Conservation (phyloP, 192 early-diverging fungal genomes). For the Umbelopsis sp. region DNA sequence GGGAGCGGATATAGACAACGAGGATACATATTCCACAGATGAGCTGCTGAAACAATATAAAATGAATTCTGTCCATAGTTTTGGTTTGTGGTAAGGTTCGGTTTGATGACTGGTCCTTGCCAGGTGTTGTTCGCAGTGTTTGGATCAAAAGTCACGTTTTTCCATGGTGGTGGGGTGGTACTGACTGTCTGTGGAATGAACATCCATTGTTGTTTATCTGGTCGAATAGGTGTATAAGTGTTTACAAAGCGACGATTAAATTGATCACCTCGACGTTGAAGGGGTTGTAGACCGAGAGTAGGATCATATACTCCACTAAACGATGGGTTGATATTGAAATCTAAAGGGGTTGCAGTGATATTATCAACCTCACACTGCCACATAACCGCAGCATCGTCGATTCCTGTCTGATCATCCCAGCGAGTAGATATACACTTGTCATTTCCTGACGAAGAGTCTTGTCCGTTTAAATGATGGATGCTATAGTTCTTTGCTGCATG, state of each 20-base stretch:
- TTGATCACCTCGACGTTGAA: neutral
- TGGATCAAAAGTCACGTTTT: slow-evolving; percentile 22
- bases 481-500: slow-evolving; percentile 31
- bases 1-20: slow-evolving; percentile 21
- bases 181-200: slow-evolving; percentile 20
- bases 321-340: slow-evolving; percentile 24
- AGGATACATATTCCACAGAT: slow-evolving; percentile 31
- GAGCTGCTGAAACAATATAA: slow-evolving; percentile 25
- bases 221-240: slow-evolving; percentile 25
- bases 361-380: slow-evolving; percentile 33
- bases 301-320: slow-evolving; percentile 24
- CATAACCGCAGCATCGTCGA: slow-evolving; percentile 28
- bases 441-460: neutral
- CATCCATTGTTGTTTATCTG: slow-evolving; percentile 35
- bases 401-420: slow-evolving; percentile 25
- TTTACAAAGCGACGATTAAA: slow-evolving; percentile 17
- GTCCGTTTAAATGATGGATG: slow-evolving; percentile 23
- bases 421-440: slow-evolving; percentile 33
- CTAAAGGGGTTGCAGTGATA: slow-evolving; percentile 7
- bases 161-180: neutral
- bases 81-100: neutral
- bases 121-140: slow-evolving; percentile 13
- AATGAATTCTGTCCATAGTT: slow-evolving; percentile 9
- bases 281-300: slow-evolving; percentile 8
- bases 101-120: neutral